phyloP scores from a whole-genome alignment of 257 asterid genomes.

The Rubia yunnanensis region DNA sequence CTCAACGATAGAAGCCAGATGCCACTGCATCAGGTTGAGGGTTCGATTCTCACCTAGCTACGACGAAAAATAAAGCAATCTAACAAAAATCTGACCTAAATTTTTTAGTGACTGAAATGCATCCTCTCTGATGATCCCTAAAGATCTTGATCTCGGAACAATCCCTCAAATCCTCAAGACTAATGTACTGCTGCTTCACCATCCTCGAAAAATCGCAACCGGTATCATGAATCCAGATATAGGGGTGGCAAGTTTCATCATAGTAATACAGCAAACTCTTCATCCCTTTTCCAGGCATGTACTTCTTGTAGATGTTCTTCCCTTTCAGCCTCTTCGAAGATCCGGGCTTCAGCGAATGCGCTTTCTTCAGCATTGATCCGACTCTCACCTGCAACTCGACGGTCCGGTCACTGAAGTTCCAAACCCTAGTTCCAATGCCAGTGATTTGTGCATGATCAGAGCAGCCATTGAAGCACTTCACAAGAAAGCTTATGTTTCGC shows the following conservation, averaged over 20 bases:
- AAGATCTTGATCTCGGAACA: constrained; percentile 66
- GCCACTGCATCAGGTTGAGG: no score
- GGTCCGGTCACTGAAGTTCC: constrained; percentile 61
- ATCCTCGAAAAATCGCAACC: constrained; percentile 64
- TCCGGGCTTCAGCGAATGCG: constrained; percentile 63
- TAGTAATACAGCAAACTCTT: constrained; percentile 62
- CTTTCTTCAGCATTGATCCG: constrained; percentile 67
- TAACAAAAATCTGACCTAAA: constrained; percentile 53
- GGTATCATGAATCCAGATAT: constrained; percentile 74
- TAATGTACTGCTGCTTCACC: constrained; percentile 81
- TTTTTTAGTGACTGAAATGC: constrained; percentile 61
- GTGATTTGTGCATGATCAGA: constrained; percentile 50
- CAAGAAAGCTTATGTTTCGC: constrained; percentile 29
- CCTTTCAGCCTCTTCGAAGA: constrained; percentile 61
- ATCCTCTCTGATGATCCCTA: constrained; percentile 69
- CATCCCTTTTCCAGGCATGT: constrained; percentile 63
- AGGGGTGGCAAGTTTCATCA: constrained; percentile 85
- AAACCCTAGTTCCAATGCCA: constrained; percentile 59
- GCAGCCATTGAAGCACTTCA: constrained; percentile 63
- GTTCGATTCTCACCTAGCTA: no score
- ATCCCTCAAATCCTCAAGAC: constrained; percentile 75
- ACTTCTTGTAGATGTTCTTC: constrained; percentile 70
- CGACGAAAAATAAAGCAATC: neutral
- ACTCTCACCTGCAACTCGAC: constrained; percentile 72
- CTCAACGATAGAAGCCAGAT: neutral